These are phyloP conservation scores for Colletotrichum liaoningense DNA, from an alignment of 2,329 filamentous ascomycete species.

Conservation along the genomic window DNA sequence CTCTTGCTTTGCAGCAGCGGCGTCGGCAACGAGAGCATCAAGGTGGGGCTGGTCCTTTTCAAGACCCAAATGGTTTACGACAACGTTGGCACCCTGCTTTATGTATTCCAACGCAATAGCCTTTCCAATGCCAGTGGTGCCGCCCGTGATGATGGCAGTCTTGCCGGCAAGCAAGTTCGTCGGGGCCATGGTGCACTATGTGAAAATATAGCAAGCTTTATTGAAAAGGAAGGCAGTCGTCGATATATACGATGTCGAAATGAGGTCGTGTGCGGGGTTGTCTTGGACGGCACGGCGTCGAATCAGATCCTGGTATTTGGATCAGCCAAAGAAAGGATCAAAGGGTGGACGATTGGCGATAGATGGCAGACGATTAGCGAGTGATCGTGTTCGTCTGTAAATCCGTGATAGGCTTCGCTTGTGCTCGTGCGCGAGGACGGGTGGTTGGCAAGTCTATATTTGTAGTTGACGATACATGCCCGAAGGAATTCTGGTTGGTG, in stretches of 20 bases:
- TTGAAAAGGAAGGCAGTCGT: not conserved
- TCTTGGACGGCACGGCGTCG: slow-evolving; percentile 8
- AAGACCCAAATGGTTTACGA: slow-evolving; percentile 82
- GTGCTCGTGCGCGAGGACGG: not conserved
- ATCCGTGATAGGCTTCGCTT: not conserved
- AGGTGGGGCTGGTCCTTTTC: slow-evolving; percentile 63
- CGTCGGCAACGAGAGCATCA: slow-evolving; percentile 63
- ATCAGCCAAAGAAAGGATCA: not conserved
- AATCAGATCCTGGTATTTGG: not conserved
- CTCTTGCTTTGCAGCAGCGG: slow-evolving; percentile 55
- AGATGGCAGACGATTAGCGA: not conserved
- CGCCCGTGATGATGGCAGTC: slow-evolving; percentile 87
- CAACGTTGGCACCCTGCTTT: slow-evolving; percentile 80
- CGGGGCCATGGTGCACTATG: slow-evolving; percentile 50
- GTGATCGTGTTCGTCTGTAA: not conserved
- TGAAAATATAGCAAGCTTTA: not conserved
- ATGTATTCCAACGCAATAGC: slow-evolving; percentile 86
- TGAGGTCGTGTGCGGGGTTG: slow-evolving; percentile 5
- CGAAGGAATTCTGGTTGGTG: not conserved
- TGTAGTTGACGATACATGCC: not conserved
- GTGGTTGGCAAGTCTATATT: not conserved
- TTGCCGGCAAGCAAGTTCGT: slow-evolving; percentile 75
- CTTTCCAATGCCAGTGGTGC: slow-evolving; percentile 86
- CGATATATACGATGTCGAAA: slow-evolving; percentile 1
- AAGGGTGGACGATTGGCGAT: not conserved